These are phyloP conservation scores for Flagelloscypha sp. DNA, from an alignment of 768 basidiomycete genomes.

Conservation along the genomic window DNA sequence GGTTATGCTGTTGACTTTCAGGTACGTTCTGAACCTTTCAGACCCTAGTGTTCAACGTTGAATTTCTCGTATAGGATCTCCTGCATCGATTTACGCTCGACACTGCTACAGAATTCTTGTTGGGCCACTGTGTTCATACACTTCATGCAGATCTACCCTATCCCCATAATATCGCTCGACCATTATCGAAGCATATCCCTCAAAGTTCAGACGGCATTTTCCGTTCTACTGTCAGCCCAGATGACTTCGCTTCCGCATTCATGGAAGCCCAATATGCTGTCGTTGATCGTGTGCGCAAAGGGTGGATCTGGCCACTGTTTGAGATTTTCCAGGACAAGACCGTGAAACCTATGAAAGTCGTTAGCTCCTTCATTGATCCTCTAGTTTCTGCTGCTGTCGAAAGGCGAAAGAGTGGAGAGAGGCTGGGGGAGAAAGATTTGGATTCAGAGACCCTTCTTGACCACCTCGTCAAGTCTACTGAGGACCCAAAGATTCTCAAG, in stretches of 20 bases:
- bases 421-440: slow-evolving; percentile 6
- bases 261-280: slow-evolving; percentile 35
- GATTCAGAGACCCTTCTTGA: slow-evolving; percentile 41
- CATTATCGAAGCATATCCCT: slow-evolving; percentile 18
- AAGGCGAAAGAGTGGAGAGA: slow-evolving; percentile 24
- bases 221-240: slow-evolving; percentile 20
- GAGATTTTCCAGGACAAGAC: slow-evolving; percentile 47
- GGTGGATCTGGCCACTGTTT: slow-evolving; percentile 39
- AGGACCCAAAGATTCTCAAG: slow-evolving; percentile 38
- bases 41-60: neutral
- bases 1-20: slow-evolving; percentile 54
- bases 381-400: slow-evolving; percentile 40
- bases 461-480: slow-evolving; percentile 45
- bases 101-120: slow-evolving; percentile 51
- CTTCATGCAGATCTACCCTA: slow-evolving; percentile 42
- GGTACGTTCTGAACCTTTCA: slow-evolving; percentile 17
- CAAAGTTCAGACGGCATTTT: slow-evolving; percentile 11
- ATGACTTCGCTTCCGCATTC: slow-evolving; percentile 41
- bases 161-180: no score
- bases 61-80: slow-evolving; percentile 32
- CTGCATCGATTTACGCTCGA: slow-evolving; percentile 52
- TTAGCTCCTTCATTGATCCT: slow-evolving; percentile 45
- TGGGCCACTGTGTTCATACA: slow-evolving; percentile 38
- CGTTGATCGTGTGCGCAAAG: slow-evolving; percentile 30
- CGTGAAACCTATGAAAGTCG: slow-evolving; percentile 34